Evolutionary conservation across 495 filamentous ascomycete genomes (phyloP), one percentile per base, ranked within the genome.

Genomic region (Tuber microsphaerosporum): DNA sequence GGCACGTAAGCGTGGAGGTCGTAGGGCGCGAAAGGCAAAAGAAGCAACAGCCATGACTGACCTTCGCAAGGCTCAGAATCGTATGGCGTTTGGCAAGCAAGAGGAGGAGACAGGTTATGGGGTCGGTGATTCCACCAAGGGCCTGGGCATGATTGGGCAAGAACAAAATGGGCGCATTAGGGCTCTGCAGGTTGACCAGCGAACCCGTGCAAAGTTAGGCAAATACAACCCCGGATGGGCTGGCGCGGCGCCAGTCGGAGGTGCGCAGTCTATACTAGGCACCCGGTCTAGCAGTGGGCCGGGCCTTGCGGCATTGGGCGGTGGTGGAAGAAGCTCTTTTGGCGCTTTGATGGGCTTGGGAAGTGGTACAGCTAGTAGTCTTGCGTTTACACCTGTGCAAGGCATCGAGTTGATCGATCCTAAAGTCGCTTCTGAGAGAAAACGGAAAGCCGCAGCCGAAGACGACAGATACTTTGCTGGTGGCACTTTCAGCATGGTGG

Each of bases 161-260:
- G 86, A 90, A 72, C 91, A 94, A 83, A 93, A 92, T 74, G 96
- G 95, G 41, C 91, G 92, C 17, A 91, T 99, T 75, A 91, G 95
- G 56, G 91, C 89, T 22, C 86, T 92, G 42, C 93, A 97, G 84
- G 92, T 98, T 81, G 96, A 99, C 83, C 92, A 97, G 80, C 89
- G 94, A 68, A 99, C 95, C 31, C 88, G 92, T 71, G 95, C 96
- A 48, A 97, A 93, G 83, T 88, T 98, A 43, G 93, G 91, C 82
- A 94, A 96, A 80, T 97, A 94, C 86, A 95, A 95, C 85, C 93
- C 96, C 81, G 96, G 95, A 69, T 99, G 96, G 96, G 94, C 93
- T 70, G 88, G 88, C 70, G 89, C 88, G 39, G 92, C 92, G 9
- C 89, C 92, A 42, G 83, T 88, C 78, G 86, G 88, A 76, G 89